Evolutionary conservation across 1,139 yeast genomes (phyloP).

Genomic region (Suhomyces coccinellae): DNA sequence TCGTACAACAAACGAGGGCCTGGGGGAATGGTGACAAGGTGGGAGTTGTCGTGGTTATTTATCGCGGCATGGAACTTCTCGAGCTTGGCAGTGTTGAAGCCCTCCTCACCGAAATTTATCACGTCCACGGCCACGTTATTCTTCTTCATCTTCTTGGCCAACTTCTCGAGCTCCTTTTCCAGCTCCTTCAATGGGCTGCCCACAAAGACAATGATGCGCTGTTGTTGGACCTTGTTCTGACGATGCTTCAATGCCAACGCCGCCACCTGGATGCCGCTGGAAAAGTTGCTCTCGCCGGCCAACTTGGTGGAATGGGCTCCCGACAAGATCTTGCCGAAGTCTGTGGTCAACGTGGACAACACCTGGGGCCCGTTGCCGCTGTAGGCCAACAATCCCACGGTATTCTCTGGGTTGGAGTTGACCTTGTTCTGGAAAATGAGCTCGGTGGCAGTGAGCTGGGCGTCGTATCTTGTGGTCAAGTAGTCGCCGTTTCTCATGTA

Average conservation of each 20-base stretch:
- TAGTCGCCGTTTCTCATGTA: conserved; percentile 95
- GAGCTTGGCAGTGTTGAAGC: conserved; percentile 71
- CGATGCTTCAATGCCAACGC: conserved; percentile 95
- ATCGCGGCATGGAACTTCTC: conserved; percentile 80
- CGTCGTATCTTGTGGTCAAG: conserved; percentile 84
- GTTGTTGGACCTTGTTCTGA: conserved; percentile 89
- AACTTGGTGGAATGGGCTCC: conserved; percentile 85
- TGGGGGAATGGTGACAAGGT: conserved; percentile 84
- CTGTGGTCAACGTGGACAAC: conserved; percentile 82
- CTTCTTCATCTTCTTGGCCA: conserved; percentile 93
- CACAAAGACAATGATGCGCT: conserved; percentile 85
- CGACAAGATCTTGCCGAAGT: conserved; percentile 82
- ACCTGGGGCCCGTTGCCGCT: conserved; percentile 88
- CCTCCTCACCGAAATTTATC: conserved; percentile 89
- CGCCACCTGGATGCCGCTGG: conserved; percentile 94
- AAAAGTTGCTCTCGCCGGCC: conserved; percentile 65
- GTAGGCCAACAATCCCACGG: conserved; percentile 86
- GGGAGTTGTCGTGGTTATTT: conserved; percentile 77
- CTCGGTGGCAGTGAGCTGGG: conserved; percentile 92
- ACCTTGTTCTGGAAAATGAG: conserved; percentile 83
- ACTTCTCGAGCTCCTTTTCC: conserved; percentile 71
- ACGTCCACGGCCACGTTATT: conserved; percentile 89
- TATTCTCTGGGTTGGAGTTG: conserved; percentile 87
- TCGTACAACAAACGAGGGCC: conserved; percentile 82
- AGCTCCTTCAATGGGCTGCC: conserved; percentile 81